A percentile compares a stretch with the other conserved stretches of the same genome.
Conservation (phyloP, 2,329 filamentous ascomycete species). For the Neopestalotiopsis sp. region DNA sequence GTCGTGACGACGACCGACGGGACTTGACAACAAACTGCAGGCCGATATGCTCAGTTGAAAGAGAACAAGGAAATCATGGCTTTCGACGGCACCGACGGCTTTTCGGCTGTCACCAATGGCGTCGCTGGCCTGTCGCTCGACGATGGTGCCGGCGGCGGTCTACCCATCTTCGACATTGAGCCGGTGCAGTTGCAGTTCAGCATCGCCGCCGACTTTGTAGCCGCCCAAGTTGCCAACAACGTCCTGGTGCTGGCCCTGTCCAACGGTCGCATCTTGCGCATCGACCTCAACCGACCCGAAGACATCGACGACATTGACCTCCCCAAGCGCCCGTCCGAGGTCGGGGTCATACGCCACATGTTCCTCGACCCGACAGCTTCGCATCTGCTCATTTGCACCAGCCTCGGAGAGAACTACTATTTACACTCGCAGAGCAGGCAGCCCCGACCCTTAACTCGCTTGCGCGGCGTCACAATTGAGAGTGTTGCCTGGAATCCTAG, state of each 20-base stretch:
- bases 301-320: constrained; percentile 99
- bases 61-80: constrained; percentile 14
- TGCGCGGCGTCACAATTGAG: constrained; percentile 88
- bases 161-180: constrained; percentile 95
- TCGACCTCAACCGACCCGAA: constrained; percentile 90
- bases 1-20: neutral
- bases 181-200: constrained; percentile 92
- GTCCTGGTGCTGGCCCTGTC: constrained; percentile 91
- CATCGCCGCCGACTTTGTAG: constrained; percentile 93
- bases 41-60: constrained; percentile 19
- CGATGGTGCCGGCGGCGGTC: constrained; percentile 63
- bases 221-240: constrained; percentile 96
- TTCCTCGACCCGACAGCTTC: constrained; percentile 98
- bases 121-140: constrained; percentile 59
- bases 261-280: constrained; percentile 89
- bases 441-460: constrained; percentile 78
- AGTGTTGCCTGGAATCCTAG: constrained; percentile 95
- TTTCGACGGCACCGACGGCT: constrained; percentile 23
- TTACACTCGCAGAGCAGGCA: constrained; percentile 93
- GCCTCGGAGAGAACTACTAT: constrained; percentile 95
- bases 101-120: constrained; percentile 42
- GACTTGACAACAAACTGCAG: neutral
- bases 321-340: constrained; percentile 88
- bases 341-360: constrained; percentile 91
- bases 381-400: constrained; percentile 89